Evolutionary conservation across 345 rosid genomes (phyloP), one percentile per base, ranked within the genome.

Genomic region (Erucastrum elatum): DNA sequence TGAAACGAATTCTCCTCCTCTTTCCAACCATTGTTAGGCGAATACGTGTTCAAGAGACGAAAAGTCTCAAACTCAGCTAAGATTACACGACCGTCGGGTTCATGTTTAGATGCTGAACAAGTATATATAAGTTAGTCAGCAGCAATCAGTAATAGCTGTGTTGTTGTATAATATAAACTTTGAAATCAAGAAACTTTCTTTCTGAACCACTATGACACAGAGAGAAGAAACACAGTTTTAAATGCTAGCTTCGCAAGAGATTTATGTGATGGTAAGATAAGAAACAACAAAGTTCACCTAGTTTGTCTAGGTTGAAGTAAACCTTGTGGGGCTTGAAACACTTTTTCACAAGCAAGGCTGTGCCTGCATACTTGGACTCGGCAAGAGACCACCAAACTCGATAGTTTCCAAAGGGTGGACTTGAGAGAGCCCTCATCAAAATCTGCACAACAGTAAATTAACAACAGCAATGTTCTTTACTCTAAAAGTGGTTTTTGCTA

Each of bases 21-120:
- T 87, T 87, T 95, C 99, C 99, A 95, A 64, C 98, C 99, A 82
- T 95, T 95, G 78, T 95, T 95, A 66, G 99, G 99, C 7, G 91
- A 85, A 86, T 93, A 95, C 6, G 97, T 95, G 75, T 91, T 93
- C 86, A 95, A 75, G 35, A 95, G 64, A 64, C 85, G 82, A 70
- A 88, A 84, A 17, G 90, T 86, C 87, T 90, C 88, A 70, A 95
- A 95, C 82, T 95, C 97, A 70, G 91, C 96, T 81, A 91, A 85
- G 84, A 95, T 95, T 73, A 91, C 96, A 70, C 99, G 87, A 65
- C 99, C 98, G 87, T 93, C 98, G 53, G 86, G 88, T 87, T 95
- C 99, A 74, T 93, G 97, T 86, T 89, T 93, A 44, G 87, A 85
- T 74, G 86, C 99, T 95, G 76, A 21, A 68, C 30, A 75, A 63